Evolutionary conservation across 768 basidiomycete genomes (phyloP).

Genomic region (Kwoniella sp.): DNA sequence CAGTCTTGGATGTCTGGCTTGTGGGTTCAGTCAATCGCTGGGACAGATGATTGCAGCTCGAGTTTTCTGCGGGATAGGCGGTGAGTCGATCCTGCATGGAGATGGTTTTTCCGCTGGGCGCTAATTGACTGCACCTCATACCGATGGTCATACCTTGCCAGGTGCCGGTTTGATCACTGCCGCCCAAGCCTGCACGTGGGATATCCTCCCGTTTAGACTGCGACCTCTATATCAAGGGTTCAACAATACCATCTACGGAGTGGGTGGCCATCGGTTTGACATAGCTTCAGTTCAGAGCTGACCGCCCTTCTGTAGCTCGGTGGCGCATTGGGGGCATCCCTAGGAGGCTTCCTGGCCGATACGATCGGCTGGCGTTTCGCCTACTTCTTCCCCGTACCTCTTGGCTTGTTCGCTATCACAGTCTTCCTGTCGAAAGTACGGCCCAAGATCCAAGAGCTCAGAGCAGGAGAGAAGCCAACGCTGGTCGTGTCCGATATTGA

Average conservation of each 20-base stretch:
- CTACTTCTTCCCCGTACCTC: slow-evolving; percentile 27
- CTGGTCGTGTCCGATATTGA: slow-evolving; percentile 20
- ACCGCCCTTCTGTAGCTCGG: slow-evolving; percentile 9
- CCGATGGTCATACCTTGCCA: no score
- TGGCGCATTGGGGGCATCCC: slow-evolving; percentile 26
- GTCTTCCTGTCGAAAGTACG: slow-evolving; percentile 22
- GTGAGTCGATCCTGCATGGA: slow-evolving; percentile 11
- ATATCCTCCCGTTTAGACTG: slow-evolving; percentile 19
- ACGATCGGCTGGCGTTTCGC: slow-evolving; percentile 31
- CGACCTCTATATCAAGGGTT: slow-evolving; percentile 31
- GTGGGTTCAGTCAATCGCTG: slow-evolving; percentile 24
- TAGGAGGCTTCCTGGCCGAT: slow-evolving; percentile 28
- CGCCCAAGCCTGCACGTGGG: slow-evolving; percentile 31
- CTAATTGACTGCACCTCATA: no score
- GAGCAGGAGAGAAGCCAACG: slow-evolving; percentile 4
- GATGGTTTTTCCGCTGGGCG: no score
- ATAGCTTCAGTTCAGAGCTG: no score
- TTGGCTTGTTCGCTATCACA: slow-evolving; percentile 20
- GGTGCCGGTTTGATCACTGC: slow-evolving; percentile 30
- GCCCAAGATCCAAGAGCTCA: slow-evolving; percentile 21
- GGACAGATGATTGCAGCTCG: slow-evolving; percentile 28
- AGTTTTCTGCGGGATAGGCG: slow-evolving; percentile 29
- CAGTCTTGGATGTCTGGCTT: slow-evolving; percentile 26
- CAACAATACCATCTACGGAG: slow-evolving; percentile 30
- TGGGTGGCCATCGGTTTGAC: slow-evolving; percentile 14